phyloP scores from a whole-genome alignment of 805 yeast species.

The Ogataea wickerhamii region DNA sequence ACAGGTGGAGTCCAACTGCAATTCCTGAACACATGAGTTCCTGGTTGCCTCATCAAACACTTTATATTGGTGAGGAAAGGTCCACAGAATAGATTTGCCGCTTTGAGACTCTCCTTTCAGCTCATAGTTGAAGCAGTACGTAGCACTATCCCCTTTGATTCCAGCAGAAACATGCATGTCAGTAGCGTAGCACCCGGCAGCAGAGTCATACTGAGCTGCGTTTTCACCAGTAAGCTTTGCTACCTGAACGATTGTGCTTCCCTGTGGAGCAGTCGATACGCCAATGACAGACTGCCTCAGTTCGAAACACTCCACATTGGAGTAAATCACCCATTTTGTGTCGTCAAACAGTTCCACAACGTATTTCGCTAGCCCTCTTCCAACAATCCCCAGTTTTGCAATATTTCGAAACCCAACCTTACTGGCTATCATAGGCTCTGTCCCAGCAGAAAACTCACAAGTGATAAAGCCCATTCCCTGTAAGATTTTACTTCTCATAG shows the following conservation, averaged over 20 bases:
- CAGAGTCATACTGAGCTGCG: conserved; percentile 46
- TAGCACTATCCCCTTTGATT: conserved; percentile 30
- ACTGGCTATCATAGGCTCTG: conserved; percentile 55
- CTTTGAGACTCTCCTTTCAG: conserved; percentile 21
- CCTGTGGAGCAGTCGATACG: conserved; percentile 32
- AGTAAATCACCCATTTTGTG: conserved; percentile 63
- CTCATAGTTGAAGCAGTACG: conserved; percentile 42
- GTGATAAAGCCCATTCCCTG: conserved; percentile 84
- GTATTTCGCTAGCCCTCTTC: conserved; percentile 49
- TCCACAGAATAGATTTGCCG: conserved; percentile 40
- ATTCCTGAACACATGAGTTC: conserved; percentile 20
- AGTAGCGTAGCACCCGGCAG: conserved; percentile 67
- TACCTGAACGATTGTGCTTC: conserved; percentile 43
- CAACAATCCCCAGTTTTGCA: conserved; percentile 35
- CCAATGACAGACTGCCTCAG: conserved; percentile 32
- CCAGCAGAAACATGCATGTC: conserved; percentile 41
- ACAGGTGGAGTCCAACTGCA: conserved; percentile 48
- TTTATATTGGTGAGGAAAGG: conserved; percentile 51
- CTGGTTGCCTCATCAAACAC: conserved; percentile 29
- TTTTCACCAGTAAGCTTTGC: conserved; percentile 42
- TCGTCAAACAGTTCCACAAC: conserved; percentile 51
- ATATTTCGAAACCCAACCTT: conserved; percentile 61
- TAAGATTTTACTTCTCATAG: conserved; percentile 49
- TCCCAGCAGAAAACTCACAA: conserved; percentile 47
- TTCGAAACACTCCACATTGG: conserved; percentile 19